Conservation (phyloP, 768 basidiomycete genomes). For the Leucocoprinus leucothites region DNA sequence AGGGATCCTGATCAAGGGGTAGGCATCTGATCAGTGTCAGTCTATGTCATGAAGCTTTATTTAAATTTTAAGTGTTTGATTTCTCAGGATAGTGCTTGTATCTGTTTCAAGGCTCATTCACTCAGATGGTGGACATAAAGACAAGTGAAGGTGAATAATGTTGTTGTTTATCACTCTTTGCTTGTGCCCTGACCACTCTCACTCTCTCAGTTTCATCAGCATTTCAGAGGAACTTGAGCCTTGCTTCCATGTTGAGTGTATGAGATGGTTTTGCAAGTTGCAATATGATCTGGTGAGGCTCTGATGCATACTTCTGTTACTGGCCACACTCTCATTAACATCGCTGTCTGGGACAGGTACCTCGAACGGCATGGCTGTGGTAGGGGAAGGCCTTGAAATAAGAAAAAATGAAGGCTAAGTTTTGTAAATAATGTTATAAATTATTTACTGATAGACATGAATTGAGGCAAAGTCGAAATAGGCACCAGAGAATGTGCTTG, state of each 20-base stretch:
- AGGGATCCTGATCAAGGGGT: too few relatives aligned
- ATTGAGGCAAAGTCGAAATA: conserved; percentile 67
- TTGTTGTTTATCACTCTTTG: too few relatives aligned
- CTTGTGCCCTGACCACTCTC: neutral
- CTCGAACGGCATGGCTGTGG: neutral
- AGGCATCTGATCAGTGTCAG: too few relatives aligned
- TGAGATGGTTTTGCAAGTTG: neutral
- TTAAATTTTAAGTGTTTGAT: too few relatives aligned
- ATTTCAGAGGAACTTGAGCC: neutral
- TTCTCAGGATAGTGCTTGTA: too few relatives aligned
- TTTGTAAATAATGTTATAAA: neutral
- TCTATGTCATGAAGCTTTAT: too few relatives aligned
- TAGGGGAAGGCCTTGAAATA: neutral
- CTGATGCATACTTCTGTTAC: neutral
- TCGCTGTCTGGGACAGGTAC: neutral
- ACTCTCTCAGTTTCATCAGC: neutral
- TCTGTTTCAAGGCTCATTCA: too few relatives aligned
- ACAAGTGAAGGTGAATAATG: too few relatives aligned
- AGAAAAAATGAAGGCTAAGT: neutral
- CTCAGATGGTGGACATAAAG: too few relatives aligned
- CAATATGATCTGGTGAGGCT: neutral
- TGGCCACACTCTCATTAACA: neutral
- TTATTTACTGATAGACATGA: conserved; percentile 29
- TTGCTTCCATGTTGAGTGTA: neutral
- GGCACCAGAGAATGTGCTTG: conserved; percentile 56